phyloP scores from a whole-genome alignment of 192 early-diverging fungal genomes.

The Chytriomyces sp. region DNA sequence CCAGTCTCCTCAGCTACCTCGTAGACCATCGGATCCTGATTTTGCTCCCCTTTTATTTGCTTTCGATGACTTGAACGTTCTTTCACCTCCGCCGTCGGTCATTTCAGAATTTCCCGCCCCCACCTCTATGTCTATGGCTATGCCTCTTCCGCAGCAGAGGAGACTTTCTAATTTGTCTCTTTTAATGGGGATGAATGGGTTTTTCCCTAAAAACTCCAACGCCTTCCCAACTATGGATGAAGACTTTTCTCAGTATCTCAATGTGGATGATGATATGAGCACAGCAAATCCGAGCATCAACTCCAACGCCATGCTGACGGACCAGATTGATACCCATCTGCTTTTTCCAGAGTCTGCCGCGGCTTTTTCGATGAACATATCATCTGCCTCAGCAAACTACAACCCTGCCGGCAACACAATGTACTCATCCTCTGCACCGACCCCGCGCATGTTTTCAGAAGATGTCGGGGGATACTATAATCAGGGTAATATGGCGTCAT shows the following conservation, averaged over 20 bases:
- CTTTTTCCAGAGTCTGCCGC: not conserved
- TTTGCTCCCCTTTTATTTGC: constrained; percentile 34
- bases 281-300: too few relatives aligned
- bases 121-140: not conserved
- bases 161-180: not conserved
- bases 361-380: too few relatives aligned
- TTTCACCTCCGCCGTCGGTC: not conserved
- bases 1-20: not conserved
- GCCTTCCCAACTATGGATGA: constrained; percentile 9
- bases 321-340: not conserved
- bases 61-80: constrained; percentile 23
- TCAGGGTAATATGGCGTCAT: not conserved
- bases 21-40: constrained; percentile 13
- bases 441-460: constrained; percentile 1
- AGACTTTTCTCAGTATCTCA: constrained; percentile 21
- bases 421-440: not conserved
- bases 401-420: not conserved
- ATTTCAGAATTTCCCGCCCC: not conserved
- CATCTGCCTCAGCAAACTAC: too few relatives aligned
- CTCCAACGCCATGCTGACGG: too few relatives aligned
- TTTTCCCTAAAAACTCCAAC: not conserved
- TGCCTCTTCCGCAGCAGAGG: not conserved
- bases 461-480: too few relatives aligned
- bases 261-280: not conserved
- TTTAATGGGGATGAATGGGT: not conserved